phyloP scores from a whole-genome alignment of 768 basidiomycete genomes.

The Trametes punicea region DNA sequence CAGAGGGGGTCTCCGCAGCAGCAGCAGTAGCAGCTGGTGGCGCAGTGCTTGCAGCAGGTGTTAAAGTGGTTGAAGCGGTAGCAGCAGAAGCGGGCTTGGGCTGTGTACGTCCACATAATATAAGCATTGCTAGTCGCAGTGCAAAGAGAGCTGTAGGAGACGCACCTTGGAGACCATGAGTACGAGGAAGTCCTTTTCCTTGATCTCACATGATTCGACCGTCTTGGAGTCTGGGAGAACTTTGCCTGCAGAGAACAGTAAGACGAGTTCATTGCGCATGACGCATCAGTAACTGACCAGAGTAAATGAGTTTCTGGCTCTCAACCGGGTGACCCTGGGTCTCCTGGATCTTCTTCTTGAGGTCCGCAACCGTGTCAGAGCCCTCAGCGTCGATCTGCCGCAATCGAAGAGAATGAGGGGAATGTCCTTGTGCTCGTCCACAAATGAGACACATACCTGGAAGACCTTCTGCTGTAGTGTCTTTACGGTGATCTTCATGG shows the following conservation, averaged over 20 bases:
- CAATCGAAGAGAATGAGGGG: neutral
- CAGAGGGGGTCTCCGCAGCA: slow-evolving; percentile 33
- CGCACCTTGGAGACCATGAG: slow-evolving; percentile 96
- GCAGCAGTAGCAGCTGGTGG: slow-evolving; percentile 34
- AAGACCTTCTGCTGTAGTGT: slow-evolving; percentile 93
- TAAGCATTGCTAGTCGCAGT: slow-evolving; percentile 1
- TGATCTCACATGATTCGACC: slow-evolving; percentile 84
- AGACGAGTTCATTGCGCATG: too few relatives aligned
- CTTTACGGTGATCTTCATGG: slow-evolving; percentile 93
- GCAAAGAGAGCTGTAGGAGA: neutral
- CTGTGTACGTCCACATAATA: slow-evolving; percentile 30
- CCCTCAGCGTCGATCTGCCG: slow-evolving; percentile 73
- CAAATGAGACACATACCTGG: slow-evolving; percentile 43
- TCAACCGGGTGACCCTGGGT: slow-evolving; percentile 71
- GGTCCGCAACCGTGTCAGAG: slow-evolving; percentile 64
- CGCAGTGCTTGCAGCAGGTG: slow-evolving; percentile 30
- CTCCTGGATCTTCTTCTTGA: slow-evolving; percentile 83
- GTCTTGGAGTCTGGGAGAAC: slow-evolving; percentile 87
- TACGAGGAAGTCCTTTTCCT: slow-evolving; percentile 99
- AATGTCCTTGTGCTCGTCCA: too few relatives aligned
- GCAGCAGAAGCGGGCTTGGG: slow-evolving; percentile 50
- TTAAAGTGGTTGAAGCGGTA: slow-evolving; percentile 30
- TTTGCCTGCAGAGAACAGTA: slow-evolving; percentile 76
- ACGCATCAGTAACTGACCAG: slow-evolving; percentile 72
- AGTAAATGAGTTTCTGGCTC: slow-evolving; percentile 91